Base-by-base conservation (phyloP, 1,284 basidiomycete genomes). In the Pisolithus thermaeus region DNA sequence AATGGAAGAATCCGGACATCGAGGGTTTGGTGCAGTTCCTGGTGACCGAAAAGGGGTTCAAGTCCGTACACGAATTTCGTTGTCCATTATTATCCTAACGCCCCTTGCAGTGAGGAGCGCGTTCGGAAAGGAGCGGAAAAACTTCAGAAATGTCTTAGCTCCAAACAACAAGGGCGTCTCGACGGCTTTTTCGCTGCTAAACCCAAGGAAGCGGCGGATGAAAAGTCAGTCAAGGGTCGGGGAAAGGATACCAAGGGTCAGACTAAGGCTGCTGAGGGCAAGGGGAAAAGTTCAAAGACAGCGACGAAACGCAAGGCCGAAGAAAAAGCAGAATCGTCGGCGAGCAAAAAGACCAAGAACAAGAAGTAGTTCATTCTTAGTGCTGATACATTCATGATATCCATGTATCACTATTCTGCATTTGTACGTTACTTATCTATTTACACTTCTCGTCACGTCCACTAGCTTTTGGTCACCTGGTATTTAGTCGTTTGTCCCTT, bases 51-150 rank as follows among this genome's bases (percentile, higher is more conserved):
- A 98, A 98, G 68, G 96, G 97, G 2, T 99, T 99, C 81, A 96
- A 90, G 94, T 96, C 61, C 55, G 62, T 64, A 42, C 44, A 16
- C 20, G 11, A 46, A 39, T 49, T 18, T 3, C 20, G 40, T 38
- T 37, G 28, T 46, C 27, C 36, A 25, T 36, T n/a, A 44, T 46
- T 49, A 42, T 44, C 28, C 18, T 42, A 11, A 30, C 56, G 46
- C 55, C 23, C 16, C 20, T 4, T 47, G 14, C 64, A 97, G 93
- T 59, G 96, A 99, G 76, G 96, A 99, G 28, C 87, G 96, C 44
- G 93, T 99, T 3, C 84, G 96, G 25, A 95, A 91, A 66, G 94
- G 95, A 16, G 94, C 92, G 6, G 94, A 96, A 50, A 97, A 97
- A 65, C 78, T 99, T 30, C 72, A 84, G 45, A 96, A 93, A 63